Evolutionary conservation across 495 filamentous ascomycete genomes (phyloP).

Genomic region (Antarctomyces pellizariae): DNA sequence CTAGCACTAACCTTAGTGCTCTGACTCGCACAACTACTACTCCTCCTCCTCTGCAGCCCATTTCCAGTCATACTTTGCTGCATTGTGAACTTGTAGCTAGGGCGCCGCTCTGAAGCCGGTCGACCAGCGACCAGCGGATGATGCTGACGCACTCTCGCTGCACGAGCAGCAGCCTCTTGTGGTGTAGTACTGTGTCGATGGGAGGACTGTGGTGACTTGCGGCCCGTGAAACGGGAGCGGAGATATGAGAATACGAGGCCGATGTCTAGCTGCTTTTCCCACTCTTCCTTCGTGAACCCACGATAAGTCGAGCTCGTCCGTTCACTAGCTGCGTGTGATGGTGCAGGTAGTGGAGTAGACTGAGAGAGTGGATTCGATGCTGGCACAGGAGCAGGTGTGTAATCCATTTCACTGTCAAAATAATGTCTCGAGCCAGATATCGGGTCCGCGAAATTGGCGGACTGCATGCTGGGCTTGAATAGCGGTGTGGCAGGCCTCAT

Average conservation of each 20-base stretch:
- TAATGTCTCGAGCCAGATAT: too few relatives aligned
- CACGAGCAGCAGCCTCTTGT: slow-evolving; percentile 49
- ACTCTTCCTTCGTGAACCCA: slow-evolving; percentile 52
- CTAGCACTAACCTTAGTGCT: slow-evolving; percentile 41
- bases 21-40: slow-evolving; percentile 55
- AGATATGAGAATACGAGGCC: slow-evolving; percentile 77
- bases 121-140: slow-evolving; percentile 54
- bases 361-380: too few relatives aligned
- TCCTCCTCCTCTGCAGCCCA: slow-evolving; percentile 25
- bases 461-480: slow-evolving; percentile 20
- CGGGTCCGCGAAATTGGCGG: slow-evolving; percentile 7
- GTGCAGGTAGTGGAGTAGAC: too few relatives aligned
- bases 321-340: too few relatives aligned
- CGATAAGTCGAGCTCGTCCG: too few relatives aligned
- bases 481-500: too few relatives aligned
- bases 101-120: slow-evolving; percentile 24
- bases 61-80: slow-evolving; percentile 13
- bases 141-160: slow-evolving; percentile 60
- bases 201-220: slow-evolving; percentile 16
- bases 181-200: slow-evolving; percentile 15
- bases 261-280: slow-evolving; percentile 71
- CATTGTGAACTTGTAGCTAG: slow-evolving; percentile 23
- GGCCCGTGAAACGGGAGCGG: slow-evolving; percentile 41
- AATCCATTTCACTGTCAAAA: too few relatives aligned
- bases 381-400: too few relatives aligned